These are phyloP conservation scores for Hanseniaspora nectarophila DNA, from an alignment of 805 yeast genomes.

Conservation along the genomic window DNA sequence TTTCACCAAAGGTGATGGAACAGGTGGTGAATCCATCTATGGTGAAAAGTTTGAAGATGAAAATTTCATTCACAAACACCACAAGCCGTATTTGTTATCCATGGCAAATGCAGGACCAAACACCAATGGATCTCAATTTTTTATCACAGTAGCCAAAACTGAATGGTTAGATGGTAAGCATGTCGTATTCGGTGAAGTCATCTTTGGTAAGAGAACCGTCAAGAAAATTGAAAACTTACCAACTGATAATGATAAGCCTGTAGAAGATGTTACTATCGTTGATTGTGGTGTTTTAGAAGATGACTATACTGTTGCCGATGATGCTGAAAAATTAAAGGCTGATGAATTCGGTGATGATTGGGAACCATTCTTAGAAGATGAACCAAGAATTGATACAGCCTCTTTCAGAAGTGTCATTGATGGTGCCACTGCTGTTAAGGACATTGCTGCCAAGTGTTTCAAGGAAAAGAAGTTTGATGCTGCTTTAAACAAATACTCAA, in stretches of 20 bases:
- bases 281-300: conserved; percentile 68
- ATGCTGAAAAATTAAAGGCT: conserved; percentile 36
- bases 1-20: conserved; percentile 85
- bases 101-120: conserved; percentile 99
- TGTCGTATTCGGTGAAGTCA: conserved; percentile 87
- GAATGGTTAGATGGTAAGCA: conserved; percentile 70
- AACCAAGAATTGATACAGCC: conserved; percentile 47
- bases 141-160: conserved; percentile 67
- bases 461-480: conserved; percentile 47
- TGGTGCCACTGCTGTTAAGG: conserved; percentile 57
- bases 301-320: conserved; percentile 39
- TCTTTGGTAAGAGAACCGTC: conserved; percentile 69
- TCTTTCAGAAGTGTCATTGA: conserved; percentile 54
- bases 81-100: conserved; percentile 69
- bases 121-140: conserved; percentile 96
- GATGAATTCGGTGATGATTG: conserved; percentile 81
- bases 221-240: conserved; percentile 62
- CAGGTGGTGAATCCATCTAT: conserved; percentile 90
- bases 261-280: conserved; percentile 52
- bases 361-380: conserved; percentile 67
- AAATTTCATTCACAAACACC: conserved; percentile 63
- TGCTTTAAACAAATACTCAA: conserved; percentile 58
- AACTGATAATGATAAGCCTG: conserved; percentile 62
- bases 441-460: conserved; percentile 63
- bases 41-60: conserved; percentile 70